Evolutionary conservation across 352 stramenopile species (phyloP).

Genomic region (Plasmopara muralis): DNA sequence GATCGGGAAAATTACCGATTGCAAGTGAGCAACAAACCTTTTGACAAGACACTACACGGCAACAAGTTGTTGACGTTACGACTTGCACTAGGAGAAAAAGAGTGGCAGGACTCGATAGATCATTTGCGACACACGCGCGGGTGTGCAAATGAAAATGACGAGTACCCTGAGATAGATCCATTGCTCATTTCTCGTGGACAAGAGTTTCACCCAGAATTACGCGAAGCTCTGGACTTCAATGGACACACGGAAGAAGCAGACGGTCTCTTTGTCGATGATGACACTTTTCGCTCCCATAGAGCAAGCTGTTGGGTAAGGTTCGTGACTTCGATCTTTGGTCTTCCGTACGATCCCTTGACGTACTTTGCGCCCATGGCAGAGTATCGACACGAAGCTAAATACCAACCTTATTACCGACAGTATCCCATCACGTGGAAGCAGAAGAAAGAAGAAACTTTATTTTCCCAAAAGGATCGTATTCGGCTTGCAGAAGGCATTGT

Average conservation of each 20-base stretch:
- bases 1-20: slow-evolving; percentile 66
- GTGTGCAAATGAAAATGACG: slow-evolving; percentile 21
- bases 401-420: slow-evolving; percentile 73
- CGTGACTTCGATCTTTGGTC: slow-evolving; percentile 47
- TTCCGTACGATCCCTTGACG: slow-evolving; percentile 68
- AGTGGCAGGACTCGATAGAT: slow-evolving; percentile 44
- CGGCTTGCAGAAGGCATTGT: slow-evolving; percentile 65
- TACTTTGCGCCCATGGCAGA: slow-evolving; percentile 78
- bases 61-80: slow-evolving; percentile 46
- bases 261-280: slow-evolving; percentile 46
- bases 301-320: slow-evolving; percentile 29
- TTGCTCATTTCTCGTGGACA: slow-evolving; percentile 54
- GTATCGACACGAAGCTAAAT: slow-evolving; percentile 64
- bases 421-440: slow-evolving; percentile 69
- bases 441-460: slow-evolving; percentile 70
- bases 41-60: slow-evolving; percentile 42
- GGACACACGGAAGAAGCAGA: slow-evolving; percentile 75
- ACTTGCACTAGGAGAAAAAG: slow-evolving; percentile 43
- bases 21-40: slow-evolving; percentile 73
- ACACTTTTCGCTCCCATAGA: slow-evolving; percentile 26
- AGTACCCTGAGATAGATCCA: slow-evolving; percentile 70
- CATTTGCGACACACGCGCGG: slow-evolving; percentile 52
- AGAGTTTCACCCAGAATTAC: slow-evolving; percentile 55
- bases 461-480: slow-evolving; percentile 77
- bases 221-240: slow-evolving; percentile 45